A percentile compares a stretch with the other conserved stretches of the same genome.
Evolutionary conservation across 1,284 basidiomycete genomes (phyloP).

Genomic region (Ustilago shanxiensis): DNA sequence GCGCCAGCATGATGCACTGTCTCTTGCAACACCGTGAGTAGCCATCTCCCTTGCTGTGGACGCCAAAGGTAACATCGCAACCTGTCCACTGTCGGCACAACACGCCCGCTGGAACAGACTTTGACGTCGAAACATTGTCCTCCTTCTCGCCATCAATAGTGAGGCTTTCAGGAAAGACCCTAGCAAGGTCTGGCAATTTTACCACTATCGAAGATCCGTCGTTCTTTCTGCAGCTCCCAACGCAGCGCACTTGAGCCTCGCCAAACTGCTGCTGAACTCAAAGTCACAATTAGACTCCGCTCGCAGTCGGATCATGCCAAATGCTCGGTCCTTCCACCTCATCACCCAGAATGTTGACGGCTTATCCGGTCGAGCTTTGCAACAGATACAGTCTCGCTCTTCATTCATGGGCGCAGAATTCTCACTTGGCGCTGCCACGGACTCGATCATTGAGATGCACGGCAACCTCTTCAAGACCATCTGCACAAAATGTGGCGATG

Average conservation of each 20-base stretch:
- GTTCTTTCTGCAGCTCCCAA: slow-evolving; percentile 73
- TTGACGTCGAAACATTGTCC: no score
- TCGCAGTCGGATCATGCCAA: slow-evolving; percentile 18
- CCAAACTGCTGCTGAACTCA: slow-evolving; percentile 71
- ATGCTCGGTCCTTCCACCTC: slow-evolving; percentile 71
- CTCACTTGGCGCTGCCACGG: neutral
- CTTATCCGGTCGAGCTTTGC: slow-evolving; percentile 72
- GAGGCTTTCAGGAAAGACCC: slow-evolving; percentile 75
- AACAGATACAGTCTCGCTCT: slow-evolving; percentile 4
- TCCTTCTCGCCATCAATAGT: slow-evolving; percentile 3
- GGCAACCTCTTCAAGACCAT: slow-evolving; percentile 76
- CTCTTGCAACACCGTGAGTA: slow-evolving; percentile 74
- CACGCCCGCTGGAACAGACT: no score
- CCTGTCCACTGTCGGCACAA: neutral
- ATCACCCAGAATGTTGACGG: slow-evolving; percentile 80
- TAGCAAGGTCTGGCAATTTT: slow-evolving; percentile 77
- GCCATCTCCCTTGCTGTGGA: neutral
- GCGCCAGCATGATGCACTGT: slow-evolving; percentile 75
- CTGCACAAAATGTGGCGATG: slow-evolving; percentile 74
- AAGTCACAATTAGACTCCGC: neutral
- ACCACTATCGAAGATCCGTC: slow-evolving; percentile 76
- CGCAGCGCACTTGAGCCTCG: slow-evolving; percentile 75
- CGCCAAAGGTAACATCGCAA: neutral
- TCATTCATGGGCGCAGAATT: neutral
- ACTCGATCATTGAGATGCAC: slow-evolving; percentile 76